phyloP scores from a whole-genome alignment of 2,329 filamentous ascomycete genomes.

The Pseudogymnoascus sp. region DNA sequence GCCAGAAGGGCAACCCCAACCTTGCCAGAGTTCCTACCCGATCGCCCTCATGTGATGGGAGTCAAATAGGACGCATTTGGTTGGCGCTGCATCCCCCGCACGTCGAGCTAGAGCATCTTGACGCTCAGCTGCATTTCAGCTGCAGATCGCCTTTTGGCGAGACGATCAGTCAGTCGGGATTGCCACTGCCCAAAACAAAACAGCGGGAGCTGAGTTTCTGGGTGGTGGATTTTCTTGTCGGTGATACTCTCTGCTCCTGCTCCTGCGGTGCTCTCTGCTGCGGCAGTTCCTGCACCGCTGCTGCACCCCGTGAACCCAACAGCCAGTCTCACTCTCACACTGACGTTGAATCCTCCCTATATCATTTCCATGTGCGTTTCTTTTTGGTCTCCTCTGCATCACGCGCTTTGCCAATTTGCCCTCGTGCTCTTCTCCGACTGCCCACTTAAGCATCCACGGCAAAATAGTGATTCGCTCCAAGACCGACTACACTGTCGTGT shows the following conservation, averaged over 20 bases:
- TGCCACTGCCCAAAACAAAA: not conserved
- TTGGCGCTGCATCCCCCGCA: constrained; percentile 1
- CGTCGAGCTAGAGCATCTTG: constrained; percentile 4
- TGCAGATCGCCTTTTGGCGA: not conserved
- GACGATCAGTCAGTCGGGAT: not conserved
- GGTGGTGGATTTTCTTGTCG: too few relatives aligned
- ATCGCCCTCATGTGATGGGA: constrained; percentile 2
- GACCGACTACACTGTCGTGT: not conserved
- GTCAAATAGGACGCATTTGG: not conserved
- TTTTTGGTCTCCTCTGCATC: not conserved
- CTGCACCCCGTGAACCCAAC: not conserved
- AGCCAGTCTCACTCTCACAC: not conserved
- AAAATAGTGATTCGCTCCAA: constrained; percentile 1
- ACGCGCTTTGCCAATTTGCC: not conserved
- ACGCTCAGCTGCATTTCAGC: constrained; percentile 5
- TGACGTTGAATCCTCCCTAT: not conserved
- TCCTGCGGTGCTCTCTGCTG: not conserved
- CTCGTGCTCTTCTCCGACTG: not conserved
- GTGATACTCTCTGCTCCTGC: not conserved
- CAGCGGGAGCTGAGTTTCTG: not conserved
- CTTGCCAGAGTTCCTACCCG: not conserved
- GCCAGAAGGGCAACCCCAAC: not conserved
- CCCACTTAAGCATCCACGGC: not conserved
- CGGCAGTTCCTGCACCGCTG: not conserved
- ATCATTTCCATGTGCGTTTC: not conserved